phyloP scores from a whole-genome alignment of 495 filamentous ascomycete genomes.

The Barbatosphaeria neglecta region DNA sequence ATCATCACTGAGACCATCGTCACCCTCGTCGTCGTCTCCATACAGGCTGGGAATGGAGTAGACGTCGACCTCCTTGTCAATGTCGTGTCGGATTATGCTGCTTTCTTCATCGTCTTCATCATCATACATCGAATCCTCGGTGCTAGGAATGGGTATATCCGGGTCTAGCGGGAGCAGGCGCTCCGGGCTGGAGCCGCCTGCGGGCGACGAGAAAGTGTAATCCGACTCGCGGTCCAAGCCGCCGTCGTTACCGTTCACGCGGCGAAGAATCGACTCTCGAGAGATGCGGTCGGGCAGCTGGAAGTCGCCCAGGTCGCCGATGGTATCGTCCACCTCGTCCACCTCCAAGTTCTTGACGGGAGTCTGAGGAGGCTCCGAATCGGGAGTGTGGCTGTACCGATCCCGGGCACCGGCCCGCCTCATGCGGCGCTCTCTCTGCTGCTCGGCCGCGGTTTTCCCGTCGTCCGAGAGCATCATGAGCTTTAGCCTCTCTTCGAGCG shows the following conservation, averaged over 20 bases:
- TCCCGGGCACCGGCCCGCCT: slow-evolving; percentile 38
- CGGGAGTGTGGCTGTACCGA: slow-evolving; percentile 37
- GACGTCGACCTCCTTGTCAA: slow-evolving; percentile 49
- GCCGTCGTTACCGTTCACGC: slow-evolving; percentile 65
- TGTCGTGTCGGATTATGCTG: slow-evolving; percentile 58
- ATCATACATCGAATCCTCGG: slow-evolving; percentile 36
- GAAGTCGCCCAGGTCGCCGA: slow-evolving; percentile 47
- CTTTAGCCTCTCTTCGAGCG: slow-evolving; percentile 67
- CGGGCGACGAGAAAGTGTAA: slow-evolving; percentile 48
- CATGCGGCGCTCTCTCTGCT: slow-evolving; percentile 52
- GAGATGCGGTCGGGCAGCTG: slow-evolving; percentile 70
- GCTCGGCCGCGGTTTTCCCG: slow-evolving; percentile 37
- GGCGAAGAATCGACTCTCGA: slow-evolving; percentile 81
- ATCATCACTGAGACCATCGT: no score
- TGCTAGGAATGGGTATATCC: slow-evolving; percentile 73
- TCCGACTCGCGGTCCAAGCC: slow-evolving; percentile 46
- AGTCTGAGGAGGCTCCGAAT: slow-evolving; percentile 30
- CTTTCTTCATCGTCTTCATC: slow-evolving; percentile 28
- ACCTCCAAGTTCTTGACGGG: slow-evolving; percentile 17
- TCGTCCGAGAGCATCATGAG: slow-evolving; percentile 72
- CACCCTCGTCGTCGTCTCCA: slow-evolving; percentile 28
- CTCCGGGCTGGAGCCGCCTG: slow-evolving; percentile 41
- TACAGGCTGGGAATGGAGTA: slow-evolving; percentile 62
- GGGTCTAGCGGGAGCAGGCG: slow-evolving; percentile 52
- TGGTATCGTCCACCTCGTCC: slow-evolving; percentile 34